Evolutionary conservation across 805 yeast genomes (phyloP), one percentile per base, ranked within the genome.

Genomic region (Candida namnaoensis): DNA sequence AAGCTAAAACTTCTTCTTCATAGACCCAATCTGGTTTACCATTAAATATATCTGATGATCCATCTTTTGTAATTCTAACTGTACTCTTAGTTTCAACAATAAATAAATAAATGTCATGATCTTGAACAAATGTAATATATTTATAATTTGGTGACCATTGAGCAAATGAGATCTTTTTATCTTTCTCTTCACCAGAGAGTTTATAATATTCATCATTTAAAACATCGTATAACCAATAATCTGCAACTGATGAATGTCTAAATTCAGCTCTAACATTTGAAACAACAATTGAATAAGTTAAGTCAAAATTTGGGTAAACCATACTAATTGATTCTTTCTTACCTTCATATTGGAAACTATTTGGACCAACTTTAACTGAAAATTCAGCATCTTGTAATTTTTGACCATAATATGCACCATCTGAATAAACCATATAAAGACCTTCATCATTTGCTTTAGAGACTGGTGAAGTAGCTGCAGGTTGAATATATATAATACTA

Each of bases 21-120:
- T 84, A 84, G 2, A 84, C 80, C 93, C 95, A 85, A 53, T 84
- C 93, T 0, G 90, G 79, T 47, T 70, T 80, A 6, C 87, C 95
- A 49, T 84, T 80, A 45, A 72, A 68, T 5, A 82, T 62, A 14
- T 69, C 60, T 0, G 47, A 53, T 11, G 71, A 62, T 0, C 88
- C 90, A 54, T 76, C 82, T 5, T 43, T n/a, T 0, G 68, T 61
- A 2, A 63, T 41, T 36, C 53, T 54, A 0, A 44, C 44, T 9
- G 43, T 36, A 1, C 34, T 32, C 8, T 37, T 36, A 1, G 43
- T 38, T 25, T 44, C 19, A 0, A 75, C 48, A 38, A 71, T 58
- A 50, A 73, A 69, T 12, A 80, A 38, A 49, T 64, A 81, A 3
- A 85, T 47, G 47, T 85, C 71, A 51, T 77, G 75, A 7, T 73